phyloP scores from a whole-genome alignment of 805 yeast genomes.

The Schwanniomyces pseudopolymorphus region DNA sequence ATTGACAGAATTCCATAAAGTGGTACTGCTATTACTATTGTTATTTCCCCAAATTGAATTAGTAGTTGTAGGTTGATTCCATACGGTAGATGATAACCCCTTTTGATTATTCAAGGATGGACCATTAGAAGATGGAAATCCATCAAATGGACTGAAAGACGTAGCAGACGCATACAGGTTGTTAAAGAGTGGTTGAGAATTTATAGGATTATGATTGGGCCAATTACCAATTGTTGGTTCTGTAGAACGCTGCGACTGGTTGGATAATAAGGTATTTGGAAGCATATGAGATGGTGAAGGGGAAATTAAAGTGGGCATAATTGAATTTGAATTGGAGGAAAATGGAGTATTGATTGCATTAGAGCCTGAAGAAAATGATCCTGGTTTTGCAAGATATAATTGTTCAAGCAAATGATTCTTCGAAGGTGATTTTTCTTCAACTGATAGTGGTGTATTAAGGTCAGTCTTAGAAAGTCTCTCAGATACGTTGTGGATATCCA shows the following conservation, averaged over 20 bases:
- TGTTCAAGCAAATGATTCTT: conserved; percentile 30
- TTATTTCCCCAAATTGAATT: conserved; percentile 33
- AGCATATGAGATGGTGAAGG: conserved; percentile 2
- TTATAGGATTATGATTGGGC: conserved; percentile 1
- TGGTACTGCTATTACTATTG: conserved; percentile 1
- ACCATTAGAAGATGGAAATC: conserved; percentile 5
- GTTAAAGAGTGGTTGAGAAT: conserved; percentile 2
- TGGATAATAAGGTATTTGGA: conserved; percentile 3
- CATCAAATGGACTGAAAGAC: conserved; percentile 7
- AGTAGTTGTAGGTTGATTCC: conserved; percentile 14
- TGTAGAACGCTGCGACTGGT: not conserved
- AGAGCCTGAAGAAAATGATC: conserved; percentile 7
- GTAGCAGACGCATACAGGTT: not conserved
- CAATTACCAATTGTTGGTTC: conserved; percentile 2
- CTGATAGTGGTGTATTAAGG: not conserved
- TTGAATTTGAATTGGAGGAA: not conserved
- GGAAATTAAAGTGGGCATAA: conserved; percentile 7
- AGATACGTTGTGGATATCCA: not conserved
- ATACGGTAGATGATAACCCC: conserved; percentile 8
- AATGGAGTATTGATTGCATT: conserved; percentile 4
- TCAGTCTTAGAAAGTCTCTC: not conserved
- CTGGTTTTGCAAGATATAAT: conserved; percentile 34
- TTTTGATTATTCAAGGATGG: not conserved
- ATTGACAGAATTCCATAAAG: conserved; percentile 7
- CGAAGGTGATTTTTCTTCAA: conserved; percentile 3